A percentile compares a stretch with the other conserved stretches of the same genome.
phyloP scores from a whole-genome alignment of 2,329 filamentous ascomycete species.

The Botrytis deweyae region DNA sequence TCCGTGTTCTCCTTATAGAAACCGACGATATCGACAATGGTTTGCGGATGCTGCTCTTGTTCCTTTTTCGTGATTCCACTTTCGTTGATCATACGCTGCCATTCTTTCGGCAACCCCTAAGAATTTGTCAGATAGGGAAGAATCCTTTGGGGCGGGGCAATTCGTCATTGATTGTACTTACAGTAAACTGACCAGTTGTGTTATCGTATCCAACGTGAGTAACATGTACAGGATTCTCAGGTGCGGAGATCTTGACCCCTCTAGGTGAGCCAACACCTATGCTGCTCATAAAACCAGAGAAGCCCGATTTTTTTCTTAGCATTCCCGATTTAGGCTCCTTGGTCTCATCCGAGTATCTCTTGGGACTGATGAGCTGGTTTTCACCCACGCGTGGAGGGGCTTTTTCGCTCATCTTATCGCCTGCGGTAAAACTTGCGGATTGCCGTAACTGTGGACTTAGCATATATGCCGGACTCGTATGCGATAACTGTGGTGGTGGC shows the following conservation, averaged over 20 bases:
- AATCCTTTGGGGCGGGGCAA: background rate
- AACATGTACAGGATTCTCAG: conserved; percentile 95
- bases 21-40: conserved; percentile 90
- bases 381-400: conserved; percentile 46
- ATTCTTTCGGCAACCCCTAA: conserved; percentile 93
- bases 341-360: conserved; percentile 78
- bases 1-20: conserved; percentile 97
- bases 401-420: conserved; percentile 51
- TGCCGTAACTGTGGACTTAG: conserved; percentile 60
- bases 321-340: conserved; percentile 61
- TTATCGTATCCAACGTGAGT: conserved; percentile 98
- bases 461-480: conserved; percentile 53
- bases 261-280: conserved; percentile 77
- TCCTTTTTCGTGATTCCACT: conserved; percentile 96
- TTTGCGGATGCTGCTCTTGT: conserved; percentile 91
- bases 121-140: conserved; percentile 15
- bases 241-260: conserved; percentile 92
- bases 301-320: conserved; percentile 80
- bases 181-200: conserved; percentile 92
- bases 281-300: conserved; percentile 84
- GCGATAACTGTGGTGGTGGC: conserved; percentile 48
- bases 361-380: conserved; percentile 53
- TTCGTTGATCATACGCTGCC: conserved; percentile 93
- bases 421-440: conserved; percentile 63
- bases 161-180: conserved; percentile 42